Conservation (phyloP, 2,329 filamentous ascomycete species). For the Cladosporium cucumerinum region DNA sequence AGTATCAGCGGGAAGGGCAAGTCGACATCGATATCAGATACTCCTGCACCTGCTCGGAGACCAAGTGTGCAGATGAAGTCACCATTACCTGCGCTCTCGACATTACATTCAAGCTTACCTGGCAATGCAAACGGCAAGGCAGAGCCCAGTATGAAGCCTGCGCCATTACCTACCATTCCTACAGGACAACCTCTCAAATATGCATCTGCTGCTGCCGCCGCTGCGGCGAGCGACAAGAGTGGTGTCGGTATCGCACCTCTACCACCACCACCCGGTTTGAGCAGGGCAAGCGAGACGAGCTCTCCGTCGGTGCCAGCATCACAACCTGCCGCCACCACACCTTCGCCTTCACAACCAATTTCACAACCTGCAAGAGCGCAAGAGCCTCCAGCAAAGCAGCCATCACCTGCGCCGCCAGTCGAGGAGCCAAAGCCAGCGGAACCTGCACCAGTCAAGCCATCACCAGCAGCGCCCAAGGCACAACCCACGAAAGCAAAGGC, state of each 20-base stretch:
- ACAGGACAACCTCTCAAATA: slow-evolving; percentile 93
- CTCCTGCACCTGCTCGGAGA: slow-evolving; percentile 59
- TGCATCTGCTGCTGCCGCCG: slow-evolving; percentile 90
- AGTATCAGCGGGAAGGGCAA: slow-evolving; percentile 41
- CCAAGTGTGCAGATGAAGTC: slow-evolving; percentile 92
- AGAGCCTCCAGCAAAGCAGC: slow-evolving; percentile 29
- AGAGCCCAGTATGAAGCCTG: slow-evolving; percentile 78
- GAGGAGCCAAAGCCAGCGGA: slow-evolving; percentile 29
- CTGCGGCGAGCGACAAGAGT: slow-evolving; percentile 77
- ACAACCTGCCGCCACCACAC: slow-evolving; percentile 44
- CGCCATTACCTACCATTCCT: slow-evolving; percentile 75
- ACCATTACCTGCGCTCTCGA: slow-evolving; percentile 86
- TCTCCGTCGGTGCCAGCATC: slow-evolving; percentile 44
- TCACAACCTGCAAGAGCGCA: slow-evolving; percentile 26
- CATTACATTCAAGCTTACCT: slow-evolving; percentile 71
- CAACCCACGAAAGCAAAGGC: slow-evolving; percentile 33
- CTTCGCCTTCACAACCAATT: slow-evolving; percentile 31
- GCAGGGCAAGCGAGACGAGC: slow-evolving; percentile 55
- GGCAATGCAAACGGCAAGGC: slow-evolving; percentile 59
- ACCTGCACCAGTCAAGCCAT: slow-evolving; percentile 27
- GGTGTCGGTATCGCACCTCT: slow-evolving; percentile 87
- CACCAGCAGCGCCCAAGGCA: slow-evolving; percentile 39
- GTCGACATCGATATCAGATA: slow-evolving; percentile 58
- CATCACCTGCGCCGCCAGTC: slow-evolving; percentile 25
- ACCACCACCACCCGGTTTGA: slow-evolving; percentile 75